phyloP scores from a whole-genome alignment of 225 moss, liverwort and hornwort genomes.

The Rhytidiadelphus loreus region DNA sequence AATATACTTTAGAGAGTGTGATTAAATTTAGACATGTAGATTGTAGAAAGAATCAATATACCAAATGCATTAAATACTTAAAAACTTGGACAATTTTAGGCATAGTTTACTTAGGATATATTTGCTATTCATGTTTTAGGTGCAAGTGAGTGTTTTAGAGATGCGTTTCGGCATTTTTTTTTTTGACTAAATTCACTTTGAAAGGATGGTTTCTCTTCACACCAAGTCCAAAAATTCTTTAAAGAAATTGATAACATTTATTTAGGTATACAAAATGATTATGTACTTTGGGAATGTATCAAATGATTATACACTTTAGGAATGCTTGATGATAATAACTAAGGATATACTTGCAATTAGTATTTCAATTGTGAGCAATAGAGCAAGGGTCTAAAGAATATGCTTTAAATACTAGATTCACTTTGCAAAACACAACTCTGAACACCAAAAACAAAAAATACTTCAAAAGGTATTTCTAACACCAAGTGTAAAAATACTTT shows the following conservation, averaged over 20 bases:
- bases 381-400: background rate
- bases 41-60: background rate
- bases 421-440: background rate
- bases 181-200: background rate
- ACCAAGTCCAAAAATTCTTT: background rate
- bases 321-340: no score
- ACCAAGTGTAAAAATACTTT: background rate
- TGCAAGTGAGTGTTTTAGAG: accelerated
- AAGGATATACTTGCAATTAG: background rate
- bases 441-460: background rate
- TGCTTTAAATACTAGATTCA: background rate
- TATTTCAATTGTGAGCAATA: background rate
- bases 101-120: background rate
- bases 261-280: background rate
- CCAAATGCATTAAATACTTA: background rate
- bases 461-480: background rate
- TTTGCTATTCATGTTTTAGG: accelerated
- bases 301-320: background rate
- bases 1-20: background rate
- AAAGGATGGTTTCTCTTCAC: accelerated
- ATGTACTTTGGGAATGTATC: background rate
- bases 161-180: accelerated
- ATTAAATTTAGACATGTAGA: background rate
- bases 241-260: background rate
- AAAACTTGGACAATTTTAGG: background rate